phyloP scores from a whole-genome alignment of 1,139 yeast genomes.

The Protomyces lactucae-debilis region DNA sequence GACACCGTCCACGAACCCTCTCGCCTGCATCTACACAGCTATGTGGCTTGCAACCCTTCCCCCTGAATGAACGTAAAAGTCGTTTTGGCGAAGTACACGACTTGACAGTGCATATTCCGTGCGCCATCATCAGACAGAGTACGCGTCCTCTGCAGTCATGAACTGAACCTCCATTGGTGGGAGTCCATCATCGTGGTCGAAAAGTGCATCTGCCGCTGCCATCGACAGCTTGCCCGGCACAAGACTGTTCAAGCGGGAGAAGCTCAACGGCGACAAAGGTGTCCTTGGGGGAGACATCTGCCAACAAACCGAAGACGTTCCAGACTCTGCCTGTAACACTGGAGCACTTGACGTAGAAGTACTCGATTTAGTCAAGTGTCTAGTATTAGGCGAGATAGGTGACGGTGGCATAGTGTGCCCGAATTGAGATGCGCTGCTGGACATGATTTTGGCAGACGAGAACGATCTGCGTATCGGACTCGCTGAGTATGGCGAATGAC shows the following conservation, averaged over 20 bases:
- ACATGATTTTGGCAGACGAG: conserved; percentile 2
- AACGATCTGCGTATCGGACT: conserved; percentile 10
- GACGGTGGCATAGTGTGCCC: conserved; percentile 7
- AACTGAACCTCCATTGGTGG: not conserved
- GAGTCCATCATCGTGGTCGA: not conserved
- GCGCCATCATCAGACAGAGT: not conserved
- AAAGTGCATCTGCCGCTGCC: not conserved
- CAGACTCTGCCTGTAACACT: too few species aligned
- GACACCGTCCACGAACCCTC: too few species aligned
- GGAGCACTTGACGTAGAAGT: too few species aligned
- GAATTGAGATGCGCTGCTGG: not conserved
- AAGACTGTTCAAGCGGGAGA: conserved; percentile 2
- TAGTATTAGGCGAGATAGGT: conserved; percentile 6
- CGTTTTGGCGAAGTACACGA: too few species aligned
- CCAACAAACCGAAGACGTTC: too few species aligned
- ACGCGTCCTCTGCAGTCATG: not conserved
- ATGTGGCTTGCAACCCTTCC: too few species aligned
- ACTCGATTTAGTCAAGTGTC: too few species aligned
- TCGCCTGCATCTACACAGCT: too few species aligned
- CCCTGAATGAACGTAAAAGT: too few species aligned
- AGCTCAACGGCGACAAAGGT: conserved; percentile 15
- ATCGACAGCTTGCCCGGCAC: not conserved
- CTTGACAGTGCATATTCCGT: too few species aligned
- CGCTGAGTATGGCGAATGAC: conserved; percentile 11
- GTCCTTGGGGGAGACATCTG: conserved; percentile 11